Conservation (phyloP, 2,329 filamentous ascomycete genomes). For the Claviceps humidiphila region DNA sequence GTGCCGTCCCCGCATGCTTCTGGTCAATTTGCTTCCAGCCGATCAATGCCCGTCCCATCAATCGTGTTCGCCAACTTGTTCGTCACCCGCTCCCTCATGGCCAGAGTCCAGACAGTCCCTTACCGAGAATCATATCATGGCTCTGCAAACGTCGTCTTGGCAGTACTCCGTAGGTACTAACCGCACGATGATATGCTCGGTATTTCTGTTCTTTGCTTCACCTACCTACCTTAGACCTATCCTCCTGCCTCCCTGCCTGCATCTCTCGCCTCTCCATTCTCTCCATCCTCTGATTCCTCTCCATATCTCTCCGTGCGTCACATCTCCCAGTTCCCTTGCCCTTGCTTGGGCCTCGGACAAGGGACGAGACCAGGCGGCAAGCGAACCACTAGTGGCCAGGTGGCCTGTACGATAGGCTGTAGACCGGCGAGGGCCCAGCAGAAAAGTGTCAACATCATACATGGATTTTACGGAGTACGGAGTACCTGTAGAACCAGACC, state of each 20-base stretch:
- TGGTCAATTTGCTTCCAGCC: background rate
- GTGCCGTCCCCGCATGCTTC: background rate
- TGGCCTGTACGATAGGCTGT: no score
- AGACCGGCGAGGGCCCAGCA: background rate
- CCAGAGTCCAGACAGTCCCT: background rate
- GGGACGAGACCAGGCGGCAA: background rate
- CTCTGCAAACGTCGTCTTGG: background rate
- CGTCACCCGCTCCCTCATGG: background rate
- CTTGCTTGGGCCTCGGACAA: background rate
- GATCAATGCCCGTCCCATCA: background rate
- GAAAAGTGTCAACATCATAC: background rate
- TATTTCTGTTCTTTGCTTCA: background rate
- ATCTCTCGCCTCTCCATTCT: background rate
- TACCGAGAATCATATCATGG: background rate
- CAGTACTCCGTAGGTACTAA: background rate
- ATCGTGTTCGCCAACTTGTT: background rate
- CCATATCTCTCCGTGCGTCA: background rate
- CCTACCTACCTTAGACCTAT: no score
- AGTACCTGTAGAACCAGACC: background rate
- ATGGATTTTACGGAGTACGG: background rate
- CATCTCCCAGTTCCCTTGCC: background rate
- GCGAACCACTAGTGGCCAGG: background rate
- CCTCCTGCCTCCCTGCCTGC: background rate
- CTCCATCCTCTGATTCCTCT: background rate
- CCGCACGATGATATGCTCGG: background rate